Conservation (phyloP, 2,329 filamentous ascomycete genomes). For the Xylaria sp. region DNA sequence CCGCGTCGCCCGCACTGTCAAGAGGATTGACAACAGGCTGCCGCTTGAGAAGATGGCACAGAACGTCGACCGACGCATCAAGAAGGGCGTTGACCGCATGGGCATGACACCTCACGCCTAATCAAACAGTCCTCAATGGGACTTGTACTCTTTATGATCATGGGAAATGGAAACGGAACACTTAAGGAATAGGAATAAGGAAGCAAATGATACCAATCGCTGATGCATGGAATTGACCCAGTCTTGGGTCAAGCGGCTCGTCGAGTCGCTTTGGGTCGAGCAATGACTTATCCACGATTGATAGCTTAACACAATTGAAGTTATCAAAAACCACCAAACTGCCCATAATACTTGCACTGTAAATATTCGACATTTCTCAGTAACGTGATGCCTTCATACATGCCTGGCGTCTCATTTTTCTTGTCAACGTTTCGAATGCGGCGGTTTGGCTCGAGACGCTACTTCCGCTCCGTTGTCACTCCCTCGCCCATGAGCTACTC, state of each 20-base stretch:
- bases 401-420: neutral
- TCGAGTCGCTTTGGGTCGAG: conserved; percentile 35
- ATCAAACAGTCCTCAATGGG: neutral
- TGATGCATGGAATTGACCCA: conserved; percentile 1
- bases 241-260: conserved; percentile 21
- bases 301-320: conserved; percentile 38
- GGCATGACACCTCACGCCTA: conserved; percentile 26
- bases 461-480: neutral
- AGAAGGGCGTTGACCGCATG: conserved; percentile 55
- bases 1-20: conserved; percentile 57
- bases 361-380: neutral
- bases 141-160: conserved; percentile 15
- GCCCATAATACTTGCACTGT: too few species aligned
- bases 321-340: conserved; percentile 11
- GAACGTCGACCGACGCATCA: conserved; percentile 60
- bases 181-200: neutral
- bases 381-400: neutral
- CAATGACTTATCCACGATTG: conserved; percentile 29
- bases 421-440: too few species aligned
- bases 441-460: neutral
- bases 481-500: too few species aligned
- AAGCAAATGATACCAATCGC: conserved; percentile 9
- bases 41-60: conserved; percentile 63
- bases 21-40: conserved; percentile 58
- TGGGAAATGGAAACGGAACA: conserved; percentile 4